Evolutionary conservation across 2,329 filamentous ascomycete species (phyloP).

Genomic region (Curvularia spicifera): DNA sequence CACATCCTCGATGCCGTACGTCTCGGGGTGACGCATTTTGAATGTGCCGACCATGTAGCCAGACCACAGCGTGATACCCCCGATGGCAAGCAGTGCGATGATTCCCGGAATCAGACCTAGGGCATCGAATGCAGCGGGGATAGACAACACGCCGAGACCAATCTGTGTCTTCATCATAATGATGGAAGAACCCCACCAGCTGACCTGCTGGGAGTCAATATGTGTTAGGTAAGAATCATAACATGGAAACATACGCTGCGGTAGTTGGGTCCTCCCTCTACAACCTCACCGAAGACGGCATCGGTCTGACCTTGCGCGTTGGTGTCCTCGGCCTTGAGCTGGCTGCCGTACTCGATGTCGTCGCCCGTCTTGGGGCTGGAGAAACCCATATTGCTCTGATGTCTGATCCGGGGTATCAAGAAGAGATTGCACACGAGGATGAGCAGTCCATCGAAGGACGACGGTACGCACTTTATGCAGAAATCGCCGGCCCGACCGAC

Average conservation of each 20-base stretch:
- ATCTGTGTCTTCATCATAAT: conserved; percentile 44
- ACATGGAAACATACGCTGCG: conserved; percentile 45
- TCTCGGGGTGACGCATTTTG: conserved; percentile 61
- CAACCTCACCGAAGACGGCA: conserved; percentile 59
- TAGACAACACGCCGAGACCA: conserved; percentile 56
- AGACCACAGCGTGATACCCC: conserved; percentile 57
- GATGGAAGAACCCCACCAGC: conserved; percentile 35
- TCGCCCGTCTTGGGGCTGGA: conserved; percentile 10
- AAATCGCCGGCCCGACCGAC: conserved; percentile 15
- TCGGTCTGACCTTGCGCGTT: conserved; percentile 19
- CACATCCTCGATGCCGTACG: conserved; percentile 65
- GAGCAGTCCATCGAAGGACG: conserved; percentile 3
- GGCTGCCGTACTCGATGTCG: conserved; percentile 12
- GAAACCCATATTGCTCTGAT: conserved; percentile 6
- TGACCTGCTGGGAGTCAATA: conserved; percentile 28
- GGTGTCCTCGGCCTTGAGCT: conserved; percentile 13
- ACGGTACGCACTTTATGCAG: conserved; percentile 15
- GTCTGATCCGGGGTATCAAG: conserved; percentile 9
- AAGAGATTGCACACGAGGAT: conserved; percentile 6
- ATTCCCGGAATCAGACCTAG: conserved; percentile 59
- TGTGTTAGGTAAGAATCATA: not conserved
- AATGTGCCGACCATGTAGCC: conserved; percentile 59
- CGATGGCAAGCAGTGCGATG: conserved; percentile 52
- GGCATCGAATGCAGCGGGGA: conserved; percentile 55
- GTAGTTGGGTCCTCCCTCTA: conserved; percentile 62